Conservation (phyloP, 805 yeast species). For the Myxozyma neotropica region DNA sequence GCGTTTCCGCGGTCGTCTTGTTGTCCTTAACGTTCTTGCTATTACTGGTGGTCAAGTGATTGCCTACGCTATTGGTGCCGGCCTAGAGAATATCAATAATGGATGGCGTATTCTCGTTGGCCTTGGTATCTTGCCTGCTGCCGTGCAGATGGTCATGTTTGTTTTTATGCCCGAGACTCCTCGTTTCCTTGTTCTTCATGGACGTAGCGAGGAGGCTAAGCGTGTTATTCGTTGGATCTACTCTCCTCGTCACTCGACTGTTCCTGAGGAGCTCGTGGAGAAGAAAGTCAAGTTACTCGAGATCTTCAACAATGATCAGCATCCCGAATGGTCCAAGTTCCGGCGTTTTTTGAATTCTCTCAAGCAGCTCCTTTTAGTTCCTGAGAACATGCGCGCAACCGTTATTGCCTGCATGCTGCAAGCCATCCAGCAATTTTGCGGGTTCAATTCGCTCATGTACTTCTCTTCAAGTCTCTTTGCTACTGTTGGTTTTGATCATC, state of each 20-base stretch:
- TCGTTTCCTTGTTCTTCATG: constrained; percentile 77
- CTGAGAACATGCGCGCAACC: constrained; percentile 81
- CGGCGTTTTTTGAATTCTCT: constrained; percentile 38
- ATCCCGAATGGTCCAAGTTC: constrained; percentile 27
- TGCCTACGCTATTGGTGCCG: constrained; percentile 94
- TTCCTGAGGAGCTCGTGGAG: constrained; percentile 64
- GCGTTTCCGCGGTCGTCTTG: constrained; percentile 85
- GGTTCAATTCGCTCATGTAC: constrained; percentile 95
- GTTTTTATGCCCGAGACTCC: constrained; percentile 95
- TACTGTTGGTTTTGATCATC: constrained; percentile 81
- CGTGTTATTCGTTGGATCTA: constrained; percentile 67
- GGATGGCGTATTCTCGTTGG: constrained; percentile 97
- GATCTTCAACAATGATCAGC: constrained; percentile 43
- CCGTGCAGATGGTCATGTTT: constrained; percentile 72
- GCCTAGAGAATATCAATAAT: constrained; percentile 65
- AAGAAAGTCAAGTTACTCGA: constrained; percentile 62
- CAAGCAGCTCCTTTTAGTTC: constrained; percentile 41
- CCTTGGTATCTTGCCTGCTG: constrained; percentile 84
- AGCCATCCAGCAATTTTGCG: constrained; percentile 95
- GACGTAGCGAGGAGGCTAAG: constrained; percentile 64
- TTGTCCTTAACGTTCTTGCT: constrained; percentile 83
- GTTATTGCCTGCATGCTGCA: constrained; percentile 90
- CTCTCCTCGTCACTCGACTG: constrained; percentile 44
- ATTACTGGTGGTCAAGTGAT: constrained; percentile 94
- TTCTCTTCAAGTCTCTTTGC: constrained; percentile 91